These are phyloP conservation scores for Hemileia vastatrix DNA, from an alignment of 1,284 basidiomycete species.

Conservation along the genomic window DNA sequence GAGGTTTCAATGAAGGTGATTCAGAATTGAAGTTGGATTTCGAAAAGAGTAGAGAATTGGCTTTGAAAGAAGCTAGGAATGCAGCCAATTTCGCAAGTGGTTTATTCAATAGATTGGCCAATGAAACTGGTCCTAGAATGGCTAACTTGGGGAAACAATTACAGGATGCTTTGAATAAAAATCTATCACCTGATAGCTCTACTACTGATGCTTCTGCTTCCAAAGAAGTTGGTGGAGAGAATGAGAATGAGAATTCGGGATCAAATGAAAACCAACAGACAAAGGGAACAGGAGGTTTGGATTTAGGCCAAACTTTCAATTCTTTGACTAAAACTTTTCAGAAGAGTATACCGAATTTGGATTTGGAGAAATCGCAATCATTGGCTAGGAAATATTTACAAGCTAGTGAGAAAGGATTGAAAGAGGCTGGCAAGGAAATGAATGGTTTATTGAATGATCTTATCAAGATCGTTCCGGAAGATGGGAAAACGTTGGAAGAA, in stretches of 20 bases:
- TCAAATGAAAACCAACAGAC: too few species aligned
- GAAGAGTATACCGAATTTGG: conserved; percentile 32
- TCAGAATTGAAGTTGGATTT: background rate
- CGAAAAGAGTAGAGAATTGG: background rate
- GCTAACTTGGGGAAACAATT: background rate
- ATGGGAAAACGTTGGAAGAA: background rate
- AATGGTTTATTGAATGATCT: conserved; percentile 32
- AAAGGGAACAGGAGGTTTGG: too few species aligned
- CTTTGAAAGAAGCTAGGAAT: background rate
- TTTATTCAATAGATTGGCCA: background rate
- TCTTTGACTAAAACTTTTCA: conserved; percentile 30
- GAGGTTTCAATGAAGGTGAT: background rate
- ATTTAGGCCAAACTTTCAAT: background rate
- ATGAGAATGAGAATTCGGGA: background rate
- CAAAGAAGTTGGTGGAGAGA: background rate
- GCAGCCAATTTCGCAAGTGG: background rate
- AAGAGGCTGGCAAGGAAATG: conserved; percentile 35
- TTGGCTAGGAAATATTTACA: conserved; percentile 31
- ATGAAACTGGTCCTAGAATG: background rate
- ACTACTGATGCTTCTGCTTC: background rate
- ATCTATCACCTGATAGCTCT: background rate
- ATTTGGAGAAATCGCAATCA: conserved; percentile 32
- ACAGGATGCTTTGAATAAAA: background rate
- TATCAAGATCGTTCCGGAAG: conserved; percentile 34
- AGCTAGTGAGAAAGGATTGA: conserved; percentile 31